Base-by-base conservation (phyloP, 495 filamentous ascomycete genomes). In the Annulohypoxylon moriforme region DNA sequence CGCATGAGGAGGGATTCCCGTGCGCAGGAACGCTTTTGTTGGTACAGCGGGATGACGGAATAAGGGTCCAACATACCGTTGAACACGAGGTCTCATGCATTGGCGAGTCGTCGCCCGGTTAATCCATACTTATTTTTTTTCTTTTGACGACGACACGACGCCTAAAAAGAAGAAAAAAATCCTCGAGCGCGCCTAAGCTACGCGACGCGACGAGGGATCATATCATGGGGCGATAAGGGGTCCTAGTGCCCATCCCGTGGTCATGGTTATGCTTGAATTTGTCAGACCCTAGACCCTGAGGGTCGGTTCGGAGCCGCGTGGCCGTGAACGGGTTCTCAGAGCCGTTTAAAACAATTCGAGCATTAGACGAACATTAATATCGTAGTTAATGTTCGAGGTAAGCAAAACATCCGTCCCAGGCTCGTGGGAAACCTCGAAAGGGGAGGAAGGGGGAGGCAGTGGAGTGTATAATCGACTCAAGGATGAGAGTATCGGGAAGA, bases 1-100 rank as follows among this genome's bases (percentile, higher is more conserved):
- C 60, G 65, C 70, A 73, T 73, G 22, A 42, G 60, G 38, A 61
- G 53, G 61, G 59, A 46, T 50, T 71, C 34, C 68, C 68, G 63
- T 64, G 58, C 44, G 50, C 60, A 68, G 69, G 64, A 68, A 68
- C 63, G 18, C 34, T 10, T 52, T 42, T 29, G 18, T 36, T 29
- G 50, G 66, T 60, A 57, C 27, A 13, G 57, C 61, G 70, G 65
- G 60, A 66, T 69, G 60, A 69, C 61, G 61, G 66, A 6, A 49
- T 63, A 59, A 38, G 61, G 66, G 47, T 64, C 65, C 60, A 66
- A 60, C 40, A 11, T 40, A 65, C 70, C 47, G 70, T 22, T 68
- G 64, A 67, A 73, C 70, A 73, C 70, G 70, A 73, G 70, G 61
- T 66, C 29, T 47, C 31, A 31, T 73, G 70, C 70, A 73, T 73